Evolutionary conservation across 352 stramenopile species (phyloP), one percentile per base, ranked within the genome.

Genomic region (Phytopythium kandeliae): DNA sequence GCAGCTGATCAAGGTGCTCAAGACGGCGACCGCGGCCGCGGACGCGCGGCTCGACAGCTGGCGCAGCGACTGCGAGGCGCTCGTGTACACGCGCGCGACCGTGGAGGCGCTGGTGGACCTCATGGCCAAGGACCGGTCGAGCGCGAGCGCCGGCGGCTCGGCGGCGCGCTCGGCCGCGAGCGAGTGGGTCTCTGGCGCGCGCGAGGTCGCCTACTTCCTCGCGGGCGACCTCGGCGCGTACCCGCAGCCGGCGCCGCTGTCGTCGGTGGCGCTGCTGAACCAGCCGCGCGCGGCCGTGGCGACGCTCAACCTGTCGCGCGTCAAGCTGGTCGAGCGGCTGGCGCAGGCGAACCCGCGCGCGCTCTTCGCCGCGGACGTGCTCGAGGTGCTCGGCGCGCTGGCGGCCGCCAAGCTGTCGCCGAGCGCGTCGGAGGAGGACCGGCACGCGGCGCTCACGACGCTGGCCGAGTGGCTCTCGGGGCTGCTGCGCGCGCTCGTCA

Each of bases 121-220:
- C 0, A 65, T 86, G 44, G 46, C 81, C 15, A 63, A 74, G 19
- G 86, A 91, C 40, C 73, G 86, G n/a, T n/a, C n/a, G n/a, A n/a
- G n/a, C 57, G 82, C 73, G 26, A 81, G 68, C 41, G 71, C 69
- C 11, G 35, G 35, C 35, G 35, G 8, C 68, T 82, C 40, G 66
- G 61, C 19, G 80, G 84, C 53, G 58, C 71, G n/a, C 60, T 81
- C 69, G 11, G 78, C 80, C 0, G 75, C 80, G 0, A 85, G 70
- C 25, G 66, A 86, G 40, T 92, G 80, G 80, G 86, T 74, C 21
- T 80, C 88, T 48, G 80, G 80, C n/a, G 78, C 89, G 24, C 77
- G 65, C 28, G 78, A 88, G 34, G 57, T 88, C 1, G 63, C 88
- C 40, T 60, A 60, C 10, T 76, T 75, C 51, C 49, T 88, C 28